Conservation (phyloP, 1,139 yeast species). For the Yamadazyma atmosphaerica region DNA sequence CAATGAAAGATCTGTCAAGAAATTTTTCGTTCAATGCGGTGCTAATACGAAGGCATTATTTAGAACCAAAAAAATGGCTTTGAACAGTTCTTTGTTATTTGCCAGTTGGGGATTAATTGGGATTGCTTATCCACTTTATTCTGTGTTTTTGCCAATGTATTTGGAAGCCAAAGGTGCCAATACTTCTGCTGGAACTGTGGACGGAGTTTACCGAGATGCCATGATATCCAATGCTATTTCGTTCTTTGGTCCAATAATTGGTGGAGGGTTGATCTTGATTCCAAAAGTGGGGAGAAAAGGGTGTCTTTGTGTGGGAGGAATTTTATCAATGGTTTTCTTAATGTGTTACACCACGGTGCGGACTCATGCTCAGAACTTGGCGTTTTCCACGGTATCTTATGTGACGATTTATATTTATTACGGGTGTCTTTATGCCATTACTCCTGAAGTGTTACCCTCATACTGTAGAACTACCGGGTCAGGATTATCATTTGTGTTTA, state of each 20-base stretch:
- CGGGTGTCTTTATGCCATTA: constrained; percentile 56
- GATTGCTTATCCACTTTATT: constrained; percentile 51
- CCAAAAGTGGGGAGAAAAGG: constrained; percentile 57
- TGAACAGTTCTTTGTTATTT: constrained; percentile 41
- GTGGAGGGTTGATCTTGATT: constrained; percentile 43
- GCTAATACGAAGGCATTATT: constrained; percentile 37
- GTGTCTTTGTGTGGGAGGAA: constrained; percentile 53
- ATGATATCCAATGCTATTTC: constrained; percentile 50
- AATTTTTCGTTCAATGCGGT: constrained; percentile 15
- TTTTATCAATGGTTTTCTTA: constrained; percentile 52
- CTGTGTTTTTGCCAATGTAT: constrained; percentile 51
- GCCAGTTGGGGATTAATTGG: constrained; percentile 53
- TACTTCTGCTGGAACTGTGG: constrained; percentile 32
- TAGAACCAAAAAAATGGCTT: constrained; percentile 34
- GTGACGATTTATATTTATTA: constrained; percentile 53
- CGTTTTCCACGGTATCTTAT: constrained; percentile 51
- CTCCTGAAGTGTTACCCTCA: constrained; percentile 62
- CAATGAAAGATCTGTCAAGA: constrained; percentile 18
- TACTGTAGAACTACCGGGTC: constrained; percentile 57
- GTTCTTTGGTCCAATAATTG: constrained; percentile 59
- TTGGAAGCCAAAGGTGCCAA: constrained; percentile 48
- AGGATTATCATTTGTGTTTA: constrained; percentile 49
- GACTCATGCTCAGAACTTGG: constrained; percentile 51
- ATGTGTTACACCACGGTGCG: constrained; percentile 58
- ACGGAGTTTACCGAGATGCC: constrained; percentile 51